Percentiles rank a stretch among this genome's conserved stretches.
These are phyloP conservation scores for Zizania palustris DNA, from an alignment of 202 grass and related monocot species.

Conservation along the genomic window DNA sequence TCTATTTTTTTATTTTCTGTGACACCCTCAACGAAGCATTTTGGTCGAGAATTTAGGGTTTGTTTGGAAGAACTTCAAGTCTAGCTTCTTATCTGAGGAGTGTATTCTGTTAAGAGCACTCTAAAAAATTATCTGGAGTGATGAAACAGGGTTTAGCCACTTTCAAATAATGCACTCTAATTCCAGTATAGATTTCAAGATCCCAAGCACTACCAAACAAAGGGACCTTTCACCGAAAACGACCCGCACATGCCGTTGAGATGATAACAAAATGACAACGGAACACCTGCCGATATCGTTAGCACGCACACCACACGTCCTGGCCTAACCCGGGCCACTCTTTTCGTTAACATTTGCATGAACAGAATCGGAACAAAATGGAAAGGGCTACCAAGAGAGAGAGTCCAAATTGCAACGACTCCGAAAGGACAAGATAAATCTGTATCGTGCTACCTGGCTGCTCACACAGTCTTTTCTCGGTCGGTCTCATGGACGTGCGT, in stretches of 20 bases:
- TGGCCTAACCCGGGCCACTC: constrained; percentile 13
- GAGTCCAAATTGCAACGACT: constrained; percentile 32
- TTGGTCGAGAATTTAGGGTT: too few relatives aligned
- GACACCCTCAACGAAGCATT: too few relatives aligned
- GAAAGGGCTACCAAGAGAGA: constrained; percentile 20
- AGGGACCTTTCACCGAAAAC: constrained; percentile 29
- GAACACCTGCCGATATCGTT: constrained; percentile 24
- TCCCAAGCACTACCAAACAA: too few relatives aligned
- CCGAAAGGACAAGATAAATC: constrained; percentile 31
- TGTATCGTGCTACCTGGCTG: constrained; percentile 28
- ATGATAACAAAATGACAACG: constrained; percentile 24
- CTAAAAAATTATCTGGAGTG: too few relatives aligned
- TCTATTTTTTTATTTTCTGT: too few relatives aligned
- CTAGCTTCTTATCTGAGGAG: too few relatives aligned
- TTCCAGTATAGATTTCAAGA: too few relatives aligned
- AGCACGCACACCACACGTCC: background rate
- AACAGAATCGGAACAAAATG: constrained; percentile 26
- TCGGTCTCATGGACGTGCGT: too few relatives aligned
- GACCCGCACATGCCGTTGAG: constrained; percentile 46
- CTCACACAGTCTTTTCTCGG: constrained; percentile 5
- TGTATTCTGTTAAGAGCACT: too few relatives aligned
- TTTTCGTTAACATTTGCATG: constrained; percentile 15
- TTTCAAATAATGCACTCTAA: too few relatives aligned
- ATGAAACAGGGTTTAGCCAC: too few relatives aligned
- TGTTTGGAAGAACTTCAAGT: too few relatives aligned